These are phyloP conservation scores for Mortierella sp. DNA, from an alignment of 371 early-diverging fungal genomes.

Conservation along the genomic window DNA sequence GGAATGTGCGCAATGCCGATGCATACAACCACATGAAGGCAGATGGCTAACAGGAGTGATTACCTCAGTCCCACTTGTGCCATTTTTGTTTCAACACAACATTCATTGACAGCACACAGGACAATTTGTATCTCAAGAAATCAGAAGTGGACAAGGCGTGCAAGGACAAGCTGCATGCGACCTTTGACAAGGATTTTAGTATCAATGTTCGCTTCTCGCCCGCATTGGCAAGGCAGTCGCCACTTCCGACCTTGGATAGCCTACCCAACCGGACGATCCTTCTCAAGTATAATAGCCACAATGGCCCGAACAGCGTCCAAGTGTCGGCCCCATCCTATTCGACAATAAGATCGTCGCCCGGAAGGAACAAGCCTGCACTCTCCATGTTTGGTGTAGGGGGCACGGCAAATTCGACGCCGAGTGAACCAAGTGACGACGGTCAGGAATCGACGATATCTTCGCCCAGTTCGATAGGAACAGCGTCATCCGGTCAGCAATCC, in stretches of 20 bases:
- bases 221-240: conserved; percentile 34
- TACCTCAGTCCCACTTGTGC: conserved; percentile 52
- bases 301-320: conserved; percentile 42
- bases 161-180: conserved; percentile 55
- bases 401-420: not conserved
- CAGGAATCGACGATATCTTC: conserved; percentile 1
- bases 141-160: conserved; percentile 56
- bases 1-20: no score
- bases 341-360: conserved; percentile 16
- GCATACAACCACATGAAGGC: no score
- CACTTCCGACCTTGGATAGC: conserved; percentile 28
- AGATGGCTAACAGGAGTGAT: no score
- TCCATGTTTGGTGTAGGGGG: conserved; percentile 12
- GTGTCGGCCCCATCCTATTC: conserved; percentile 38
- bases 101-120: conserved; percentile 50
- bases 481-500: not conserved
- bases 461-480: conserved; percentile 16
- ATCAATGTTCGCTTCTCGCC: conserved; percentile 31
- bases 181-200: conserved; percentile 49
- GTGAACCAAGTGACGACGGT: not conserved
- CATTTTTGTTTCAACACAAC: conserved; percentile 65
- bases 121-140: conserved; percentile 33
- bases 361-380: conserved; percentile 14
- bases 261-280: conserved; percentile 38
- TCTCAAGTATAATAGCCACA: conserved; percentile 39